These are phyloP conservation scores for Hygrocybe punicea DNA, from an alignment of 768 basidiomycete genomes.

Conservation along the genomic window DNA sequence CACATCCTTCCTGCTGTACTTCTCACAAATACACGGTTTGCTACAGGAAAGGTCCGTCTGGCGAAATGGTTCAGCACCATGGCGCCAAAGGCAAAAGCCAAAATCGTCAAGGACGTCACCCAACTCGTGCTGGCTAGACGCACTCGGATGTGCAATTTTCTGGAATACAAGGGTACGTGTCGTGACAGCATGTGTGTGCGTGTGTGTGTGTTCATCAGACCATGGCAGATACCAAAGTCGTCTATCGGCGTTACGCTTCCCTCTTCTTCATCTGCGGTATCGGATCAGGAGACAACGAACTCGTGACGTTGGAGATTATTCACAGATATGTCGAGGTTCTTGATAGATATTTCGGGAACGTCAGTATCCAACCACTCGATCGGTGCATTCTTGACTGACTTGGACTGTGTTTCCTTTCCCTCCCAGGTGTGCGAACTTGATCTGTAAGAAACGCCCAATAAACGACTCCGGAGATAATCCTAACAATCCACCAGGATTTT, in stretches of 20 bases:
- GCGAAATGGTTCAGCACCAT: constrained; percentile 95
- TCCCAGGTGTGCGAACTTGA: constrained; percentile 85
- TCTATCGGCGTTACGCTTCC: constrained; percentile 93
- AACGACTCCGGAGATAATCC: neutral
- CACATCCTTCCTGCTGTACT: neutral
- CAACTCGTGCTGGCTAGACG: constrained; percentile 85
- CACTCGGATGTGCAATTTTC: constrained; percentile 91
- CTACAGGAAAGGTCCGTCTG: constrained; percentile 85
- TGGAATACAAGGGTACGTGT: constrained; percentile 96
- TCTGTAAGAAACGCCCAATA: constrained; percentile 50
- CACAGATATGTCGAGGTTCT: constrained; percentile 94
- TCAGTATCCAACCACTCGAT: constrained; percentile 36
- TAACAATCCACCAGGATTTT: constrained; percentile 62
- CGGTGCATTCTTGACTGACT: neutral
- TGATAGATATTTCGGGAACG: constrained; percentile 88
- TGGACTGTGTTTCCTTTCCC: constrained; percentile 45
- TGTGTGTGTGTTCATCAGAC: neutral
- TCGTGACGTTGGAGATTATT: constrained; percentile 86
- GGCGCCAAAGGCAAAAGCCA: constrained; percentile 73
- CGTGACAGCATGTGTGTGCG: constrained; percentile 13
- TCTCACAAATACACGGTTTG: constrained; percentile 3
- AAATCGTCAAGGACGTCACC: constrained; percentile 94
- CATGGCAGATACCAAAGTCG: constrained; percentile 54
- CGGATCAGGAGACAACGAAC: constrained; percentile 81
- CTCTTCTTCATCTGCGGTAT: constrained; percentile 93